Percentiles rank a stretch among this genome's conserved stretches.
Conservation (phyloP, 306 rosid species). For the Chamaecrista fasciculata region DNA sequence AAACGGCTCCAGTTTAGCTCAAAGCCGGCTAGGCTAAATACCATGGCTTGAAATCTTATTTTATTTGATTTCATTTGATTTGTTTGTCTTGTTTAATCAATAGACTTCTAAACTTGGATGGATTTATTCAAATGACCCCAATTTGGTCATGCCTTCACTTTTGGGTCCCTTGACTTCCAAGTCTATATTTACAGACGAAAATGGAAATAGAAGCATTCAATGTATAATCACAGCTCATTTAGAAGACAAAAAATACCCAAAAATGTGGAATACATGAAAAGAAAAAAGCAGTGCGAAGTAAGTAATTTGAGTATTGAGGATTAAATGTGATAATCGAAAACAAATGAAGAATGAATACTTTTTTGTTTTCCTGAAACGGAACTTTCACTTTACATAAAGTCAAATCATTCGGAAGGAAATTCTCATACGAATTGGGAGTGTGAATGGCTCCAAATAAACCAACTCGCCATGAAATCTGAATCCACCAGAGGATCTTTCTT, state of each 20-base stretch:
- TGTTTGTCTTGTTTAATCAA: conserved; percentile 26
- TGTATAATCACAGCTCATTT: too few species aligned
- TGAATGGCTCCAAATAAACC: neutral
- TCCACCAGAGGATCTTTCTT: neutral
- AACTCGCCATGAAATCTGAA: neutral
- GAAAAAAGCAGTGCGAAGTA: too few species aligned
- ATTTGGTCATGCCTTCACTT: conserved; percentile 8
- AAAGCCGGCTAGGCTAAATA: conserved; percentile 15
- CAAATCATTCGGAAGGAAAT: too few species aligned
- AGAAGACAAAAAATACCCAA: too few species aligned
- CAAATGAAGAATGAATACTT: too few species aligned
- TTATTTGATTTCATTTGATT: too few species aligned
- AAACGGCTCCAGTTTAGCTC: neutral
- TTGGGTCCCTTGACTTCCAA: conserved; percentile 42
- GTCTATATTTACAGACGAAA: conserved; percentile 12
- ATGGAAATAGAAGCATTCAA: conserved; percentile 33
- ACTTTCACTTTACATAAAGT: neutral
- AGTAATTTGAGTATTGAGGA: too few species aligned
- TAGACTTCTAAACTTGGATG: conserved; percentile 26
- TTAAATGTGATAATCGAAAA: too few species aligned
- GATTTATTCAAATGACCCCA: conserved; percentile 16
- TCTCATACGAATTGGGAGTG: neutral
- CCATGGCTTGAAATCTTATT: too few species aligned
- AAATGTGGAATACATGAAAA: too few species aligned
- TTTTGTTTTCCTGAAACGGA: neutral